Conservation (phyloP, 345 rosid species). For the Salix udensis region DNA sequence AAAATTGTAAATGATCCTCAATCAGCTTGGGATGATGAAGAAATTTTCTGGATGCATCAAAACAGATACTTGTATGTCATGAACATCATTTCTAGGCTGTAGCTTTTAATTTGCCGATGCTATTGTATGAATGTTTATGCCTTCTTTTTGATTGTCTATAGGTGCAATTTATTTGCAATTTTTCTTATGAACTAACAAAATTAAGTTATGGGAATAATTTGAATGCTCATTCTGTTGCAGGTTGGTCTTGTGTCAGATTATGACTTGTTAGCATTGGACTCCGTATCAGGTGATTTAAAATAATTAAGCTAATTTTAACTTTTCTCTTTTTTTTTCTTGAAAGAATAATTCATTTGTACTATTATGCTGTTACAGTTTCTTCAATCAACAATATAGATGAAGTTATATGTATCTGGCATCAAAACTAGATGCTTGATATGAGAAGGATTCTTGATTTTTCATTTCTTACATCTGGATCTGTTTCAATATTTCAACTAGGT, state of each 20-base stretch:
- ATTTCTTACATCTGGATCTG: slow-evolving; percentile 12
- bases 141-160: not conserved
- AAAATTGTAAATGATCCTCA: not conserved
- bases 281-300: slow-evolving; percentile 65
- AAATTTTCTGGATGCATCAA: not conserved
- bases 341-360: not conserved
- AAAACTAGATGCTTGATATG: not conserved
- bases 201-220: slow-evolving; percentile 4
- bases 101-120: not conserved
- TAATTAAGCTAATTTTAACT: not conserved
- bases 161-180: not conserved
- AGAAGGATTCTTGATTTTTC: not conserved
- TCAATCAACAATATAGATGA: not conserved
- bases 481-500: slow-evolving; percentile 37
- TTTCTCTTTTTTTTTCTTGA: not conserved
- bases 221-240: slow-evolving; percentile 41
- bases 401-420: not conserved
- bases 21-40: not conserved
- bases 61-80: not conserved
- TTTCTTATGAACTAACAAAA: not conserved
- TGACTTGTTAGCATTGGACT: slow-evolving; percentile 89
- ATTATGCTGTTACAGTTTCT: not conserved
- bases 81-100: not conserved
- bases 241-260: slow-evolving; percentile 97
- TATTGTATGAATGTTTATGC: not conserved